Evolutionary conservation across 257 asterid species (phyloP).

Genomic region (Jacaranda mimosifolia): DNA sequence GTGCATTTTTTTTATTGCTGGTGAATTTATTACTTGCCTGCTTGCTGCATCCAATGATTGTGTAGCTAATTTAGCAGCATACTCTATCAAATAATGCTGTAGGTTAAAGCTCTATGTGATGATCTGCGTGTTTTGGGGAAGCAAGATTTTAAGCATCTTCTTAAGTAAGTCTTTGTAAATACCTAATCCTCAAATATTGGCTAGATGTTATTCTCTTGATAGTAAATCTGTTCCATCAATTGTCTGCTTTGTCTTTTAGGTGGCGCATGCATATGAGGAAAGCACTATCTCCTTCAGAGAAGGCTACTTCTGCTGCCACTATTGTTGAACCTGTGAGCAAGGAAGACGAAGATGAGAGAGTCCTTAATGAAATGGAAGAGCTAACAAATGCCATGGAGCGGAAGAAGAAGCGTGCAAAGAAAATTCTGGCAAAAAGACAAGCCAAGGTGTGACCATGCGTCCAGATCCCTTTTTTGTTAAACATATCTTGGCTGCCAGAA

Average conservation of each 20-base stretch:
- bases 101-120: slow-evolving; percentile 89
- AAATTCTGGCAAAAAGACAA: slow-evolving; percentile 67
- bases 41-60: neutral
- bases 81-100: slow-evolving; percentile 29
- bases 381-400: slow-evolving; percentile 79
- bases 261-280: slow-evolving; percentile 87
- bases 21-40: neutral
- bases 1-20: slow-evolving; percentile 39
- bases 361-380: slow-evolving; percentile 89
- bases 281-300: slow-evolving; percentile 80
- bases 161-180: slow-evolving; percentile 60
- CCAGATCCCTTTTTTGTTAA: neutral
- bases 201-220: neutral
- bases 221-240: slow-evolving; percentile 14
- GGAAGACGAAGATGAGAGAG: slow-evolving; percentile 75
- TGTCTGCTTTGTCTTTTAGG: slow-evolving; percentile 47
- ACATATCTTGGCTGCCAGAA: neutral
- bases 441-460: slow-evolving; percentile 68
- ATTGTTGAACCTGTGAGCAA: slow-evolving; percentile 52
- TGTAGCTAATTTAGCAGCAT: neutral
- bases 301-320: slow-evolving; percentile 48
- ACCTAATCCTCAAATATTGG: neutral
- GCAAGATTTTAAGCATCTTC: slow-evolving; percentile 87
- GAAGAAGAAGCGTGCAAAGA: slow-evolving; percentile 81
- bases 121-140: slow-evolving; percentile 87